These are phyloP conservation scores for Magnolia officinalis DNA, from an alignment of 164 flowering plant genomes.

Conservation along the genomic window DNA sequence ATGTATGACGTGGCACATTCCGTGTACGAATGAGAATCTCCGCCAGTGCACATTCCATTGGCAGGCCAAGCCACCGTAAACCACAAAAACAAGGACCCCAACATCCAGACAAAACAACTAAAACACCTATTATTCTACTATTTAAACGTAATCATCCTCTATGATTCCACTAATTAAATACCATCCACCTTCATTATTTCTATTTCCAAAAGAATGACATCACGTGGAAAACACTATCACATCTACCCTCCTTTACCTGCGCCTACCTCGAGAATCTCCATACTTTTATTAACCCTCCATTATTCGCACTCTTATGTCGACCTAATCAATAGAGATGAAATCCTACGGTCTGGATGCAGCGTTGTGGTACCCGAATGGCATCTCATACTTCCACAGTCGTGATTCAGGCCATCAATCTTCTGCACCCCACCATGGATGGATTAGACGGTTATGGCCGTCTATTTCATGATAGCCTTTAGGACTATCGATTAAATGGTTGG, in stretches of 20 bases:
- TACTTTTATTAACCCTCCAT: neutral
- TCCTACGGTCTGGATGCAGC: neutral
- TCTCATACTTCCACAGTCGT: too few relatives aligned
- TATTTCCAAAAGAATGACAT: neutral
- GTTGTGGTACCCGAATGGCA: neutral
- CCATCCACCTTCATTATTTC: neutral
- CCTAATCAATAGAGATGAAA: neutral
- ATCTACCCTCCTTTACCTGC: neutral
- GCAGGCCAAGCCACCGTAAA: neutral
- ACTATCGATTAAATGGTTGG: too few relatives aligned
- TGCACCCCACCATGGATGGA: too few relatives aligned
- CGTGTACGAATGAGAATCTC: neutral
- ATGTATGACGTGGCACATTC: neutral
- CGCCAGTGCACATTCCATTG: neutral
- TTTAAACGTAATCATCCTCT: neutral
- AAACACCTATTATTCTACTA: neutral
- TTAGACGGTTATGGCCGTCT: too few relatives aligned
- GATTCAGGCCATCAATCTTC: too few relatives aligned
- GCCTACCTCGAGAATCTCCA: neutral
- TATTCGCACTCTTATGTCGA: neutral
- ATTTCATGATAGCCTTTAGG: too few relatives aligned
- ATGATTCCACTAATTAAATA: neutral
- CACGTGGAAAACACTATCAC: conserved; percentile 1
- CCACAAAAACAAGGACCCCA: neutral
- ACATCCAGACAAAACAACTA: conserved; percentile 1